These are phyloP conservation scores for Aspergillus kassunensis DNA, from an alignment of 495 filamentous ascomycete genomes.

Conservation along the genomic window DNA sequence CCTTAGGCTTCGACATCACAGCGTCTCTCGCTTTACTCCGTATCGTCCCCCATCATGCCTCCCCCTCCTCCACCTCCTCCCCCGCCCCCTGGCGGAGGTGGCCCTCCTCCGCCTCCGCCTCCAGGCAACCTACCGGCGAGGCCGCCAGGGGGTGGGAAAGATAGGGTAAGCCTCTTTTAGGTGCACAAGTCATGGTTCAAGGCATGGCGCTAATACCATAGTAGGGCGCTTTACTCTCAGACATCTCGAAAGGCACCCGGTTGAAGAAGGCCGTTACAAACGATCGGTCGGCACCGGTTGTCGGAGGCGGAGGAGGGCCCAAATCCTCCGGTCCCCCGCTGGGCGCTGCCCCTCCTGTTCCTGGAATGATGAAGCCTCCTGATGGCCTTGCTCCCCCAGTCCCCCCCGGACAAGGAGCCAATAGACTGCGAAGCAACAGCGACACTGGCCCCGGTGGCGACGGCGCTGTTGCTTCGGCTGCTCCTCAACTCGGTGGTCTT, in stretches of 20 bases:
- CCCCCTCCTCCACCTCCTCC: slow-evolving; percentile 71
- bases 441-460: slow-evolving; percentile 53
- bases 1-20: slow-evolving; percentile 10
- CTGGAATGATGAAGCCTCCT: slow-evolving; percentile 59
- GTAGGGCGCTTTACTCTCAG: slow-evolving; percentile 82
- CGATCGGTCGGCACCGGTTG: slow-evolving; percentile 86
- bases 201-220: slow-evolving; percentile 26
- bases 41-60: slow-evolving; percentile 54
- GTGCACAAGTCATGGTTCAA: neutral
- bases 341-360: slow-evolving; percentile 77
- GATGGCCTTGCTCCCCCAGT: slow-evolving; percentile 73
- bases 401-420: slow-evolving; percentile 50
- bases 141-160: slow-evolving; percentile 47
- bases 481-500: slow-evolving; percentile 81
- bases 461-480: slow-evolving; percentile 45
- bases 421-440: slow-evolving; percentile 76
- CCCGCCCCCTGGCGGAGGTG: slow-evolving; percentile 58
- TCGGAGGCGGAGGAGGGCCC: slow-evolving; percentile 47
- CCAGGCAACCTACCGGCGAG: slow-evolving; percentile 47
- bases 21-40: slow-evolving; percentile 4
- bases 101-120: slow-evolving; percentile 67
- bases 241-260: slow-evolving; percentile 76
- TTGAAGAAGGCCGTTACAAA: slow-evolving; percentile 92
- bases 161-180: slow-evolving; percentile 46
- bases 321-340: slow-evolving; percentile 55